phyloP scores from a whole-genome alignment of 1,139 yeast genomes.

The Zygotorulaspora mrakii region DNA sequence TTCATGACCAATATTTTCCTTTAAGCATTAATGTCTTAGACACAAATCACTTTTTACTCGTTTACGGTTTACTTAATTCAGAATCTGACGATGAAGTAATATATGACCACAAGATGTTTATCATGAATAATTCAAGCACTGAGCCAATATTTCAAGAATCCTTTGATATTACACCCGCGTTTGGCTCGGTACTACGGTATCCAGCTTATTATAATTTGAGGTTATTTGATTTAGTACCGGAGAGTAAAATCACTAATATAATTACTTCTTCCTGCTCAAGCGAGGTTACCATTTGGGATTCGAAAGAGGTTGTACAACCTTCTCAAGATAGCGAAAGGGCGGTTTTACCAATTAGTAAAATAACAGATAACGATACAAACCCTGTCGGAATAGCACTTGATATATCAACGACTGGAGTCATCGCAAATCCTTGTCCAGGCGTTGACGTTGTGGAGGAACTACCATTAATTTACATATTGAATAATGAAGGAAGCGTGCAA shows the following conservation, averaged over 20 bases:
- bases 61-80: constrained; percentile 24
- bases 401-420: constrained; percentile 43
- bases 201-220: constrained; percentile 47
- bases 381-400: constrained; percentile 70
- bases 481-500: constrained; percentile 57
- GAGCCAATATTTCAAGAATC: constrained; percentile 37
- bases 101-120: constrained; percentile 28
- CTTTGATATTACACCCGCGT: constrained; percentile 56
- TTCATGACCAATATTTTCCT: constrained; percentile 24
- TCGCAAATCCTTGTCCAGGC: constrained; percentile 53
- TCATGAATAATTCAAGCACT: constrained; percentile 19
- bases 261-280: constrained; percentile 61
- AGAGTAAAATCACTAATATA: constrained; percentile 39
- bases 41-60: constrained; percentile 18
- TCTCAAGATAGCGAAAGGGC: constrained; percentile 70
- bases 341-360: constrained; percentile 63
- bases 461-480: constrained; percentile 61
- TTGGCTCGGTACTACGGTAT: constrained; percentile 49
- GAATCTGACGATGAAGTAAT: constrained; percentile 24
- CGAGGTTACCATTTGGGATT: constrained; percentile 48
- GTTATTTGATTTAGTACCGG: constrained; percentile 46
- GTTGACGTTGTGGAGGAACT: constrained; percentile 55
- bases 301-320: constrained; percentile 39
- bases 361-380: constrained; percentile 61
- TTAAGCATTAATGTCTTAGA: constrained; percentile 19